Evolutionary conservation across 306 rosid genomes (phyloP).

Genomic region (Elaeagnus macrophylla): DNA sequence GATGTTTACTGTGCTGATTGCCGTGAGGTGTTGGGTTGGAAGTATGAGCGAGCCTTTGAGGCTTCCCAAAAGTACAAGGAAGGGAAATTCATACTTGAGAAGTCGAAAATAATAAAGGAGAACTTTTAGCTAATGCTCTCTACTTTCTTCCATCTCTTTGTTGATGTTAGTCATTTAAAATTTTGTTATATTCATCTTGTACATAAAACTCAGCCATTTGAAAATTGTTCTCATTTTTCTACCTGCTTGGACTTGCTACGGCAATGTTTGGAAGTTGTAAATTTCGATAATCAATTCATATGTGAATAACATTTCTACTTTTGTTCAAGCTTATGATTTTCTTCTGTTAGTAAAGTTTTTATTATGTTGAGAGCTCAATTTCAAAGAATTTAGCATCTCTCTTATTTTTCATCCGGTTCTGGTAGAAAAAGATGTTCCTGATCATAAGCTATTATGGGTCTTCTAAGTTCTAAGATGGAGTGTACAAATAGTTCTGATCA

Average conservation of each 20-base stretch:
- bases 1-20: constrained; percentile 79
- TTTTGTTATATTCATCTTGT: constrained; percentile 35
- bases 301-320: constrained; percentile 23
- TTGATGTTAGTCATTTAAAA: constrained; percentile 27
- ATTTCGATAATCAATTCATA: constrained; percentile 22
- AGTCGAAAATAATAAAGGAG: constrained; percentile 82
- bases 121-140: constrained; percentile 54
- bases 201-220: constrained; percentile 42
- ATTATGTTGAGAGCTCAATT: background rate
- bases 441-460: no score
- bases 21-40: constrained; percentile 88
- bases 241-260: constrained; percentile 24
- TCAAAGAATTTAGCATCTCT: background rate
- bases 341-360: background rate
- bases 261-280: constrained; percentile 34
- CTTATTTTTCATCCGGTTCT: background rate
- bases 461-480: background rate
- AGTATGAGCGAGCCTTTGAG: constrained; percentile 81
- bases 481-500: background rate
- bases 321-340: constrained; percentile 13
- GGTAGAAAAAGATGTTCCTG: background rate
- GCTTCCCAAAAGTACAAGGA: constrained; percentile 93
- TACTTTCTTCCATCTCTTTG: constrained; percentile 28
- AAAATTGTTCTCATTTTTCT: constrained; percentile 38
- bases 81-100: constrained; percentile 92